Base-by-base conservation (phyloP, 352 stramenopile genomes). In the Phytopythium aichiense region DNA sequence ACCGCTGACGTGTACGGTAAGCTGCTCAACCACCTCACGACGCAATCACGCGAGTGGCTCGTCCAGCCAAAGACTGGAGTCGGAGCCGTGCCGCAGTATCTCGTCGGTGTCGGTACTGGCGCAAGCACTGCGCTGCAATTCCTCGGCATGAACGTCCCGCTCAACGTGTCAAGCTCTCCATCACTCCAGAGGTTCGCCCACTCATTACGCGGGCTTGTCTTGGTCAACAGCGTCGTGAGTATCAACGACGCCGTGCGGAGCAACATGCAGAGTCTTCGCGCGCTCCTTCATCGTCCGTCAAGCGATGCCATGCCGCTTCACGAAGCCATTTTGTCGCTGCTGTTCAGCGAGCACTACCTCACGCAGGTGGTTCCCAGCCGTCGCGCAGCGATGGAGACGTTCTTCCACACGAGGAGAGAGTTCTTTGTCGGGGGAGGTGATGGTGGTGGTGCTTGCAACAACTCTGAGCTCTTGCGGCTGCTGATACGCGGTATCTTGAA, bases 261-360 rank as follows among this genome's bases (percentile, higher is more conserved):
- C 30, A 68, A 56, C 8, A n/a, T 78, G 22, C 61, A 58, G 30
- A 61, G 35, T 51, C 40, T 75, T 1, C 67, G 71, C 23, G 58
- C 58, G 43, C 25, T 73, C 31, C 25, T 78, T 7, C 50, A 68
- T 4, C 18, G 48, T 15, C 56, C 48, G 20, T 31, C 23, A 18
- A 65, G 23, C 51, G 60, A 71, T 22, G 66, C 61, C 53, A 59
- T 73, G 0, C 74, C 91, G 60, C 67, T 77, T 30, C 70, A 91
- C 43, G 78, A 91, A 64, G 68, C 76, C 15, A 60, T 89, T 0
- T 53, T 75, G 0, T 61, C 66, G 4, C 59, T 61, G 22, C 50
- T 87, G 0, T 91, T 91, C 55, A 89, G 81, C 57, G 76, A 87
- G 0, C 72, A 76, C 28, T 91, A 93, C 51, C 63, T 89, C 15